phyloP scores from a whole-genome alignment of 306 rosid species.

The Sphenostylis stenocarpa region DNA sequence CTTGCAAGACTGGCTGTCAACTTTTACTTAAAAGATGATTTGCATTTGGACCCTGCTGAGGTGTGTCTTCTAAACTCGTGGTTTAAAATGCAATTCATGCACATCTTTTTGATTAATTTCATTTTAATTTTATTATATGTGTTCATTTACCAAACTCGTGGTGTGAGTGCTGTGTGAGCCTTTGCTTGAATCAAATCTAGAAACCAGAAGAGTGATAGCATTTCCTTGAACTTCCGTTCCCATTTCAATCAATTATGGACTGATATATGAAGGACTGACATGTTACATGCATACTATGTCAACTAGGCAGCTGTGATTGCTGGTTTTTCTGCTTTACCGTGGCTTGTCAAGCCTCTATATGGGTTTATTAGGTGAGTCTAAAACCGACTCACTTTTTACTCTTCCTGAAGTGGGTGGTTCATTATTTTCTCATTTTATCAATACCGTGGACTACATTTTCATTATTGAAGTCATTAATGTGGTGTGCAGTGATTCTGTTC shows the following conservation, averaged over 20 bases:
- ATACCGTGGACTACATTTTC: not conserved
- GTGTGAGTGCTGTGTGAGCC: conserved; percentile 1
- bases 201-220: not conserved
- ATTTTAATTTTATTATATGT: not conserved
- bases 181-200: conserved; percentile 2
- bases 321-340: conserved; percentile 82
- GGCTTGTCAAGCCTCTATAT: conserved; percentile 92
- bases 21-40: conserved; percentile 88
- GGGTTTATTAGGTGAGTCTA: conserved; percentile 84
- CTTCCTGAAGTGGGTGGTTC: not conserved
- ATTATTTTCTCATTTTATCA: not conserved
- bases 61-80: conserved; percentile 43
- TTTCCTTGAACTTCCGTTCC: conserved; percentile 1
- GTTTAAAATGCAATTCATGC: conserved; percentile 21
- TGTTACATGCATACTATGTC: conserved; percentile 27
- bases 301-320: conserved; percentile 95
- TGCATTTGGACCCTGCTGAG: conserved; percentile 97
- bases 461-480: conserved; percentile 10
- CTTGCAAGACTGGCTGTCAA: conserved; percentile 93
- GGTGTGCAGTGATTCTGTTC: conserved; percentile 86
- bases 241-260: not conserved
- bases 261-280: conserved; percentile 39
- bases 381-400: conserved; percentile 15
- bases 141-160: not conserved
- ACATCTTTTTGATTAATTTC: conserved; percentile 2